Evolutionary conservation across 768 basidiomycete species (phyloP).

Genomic region (Rhizopogon vesiculosus): DNA sequence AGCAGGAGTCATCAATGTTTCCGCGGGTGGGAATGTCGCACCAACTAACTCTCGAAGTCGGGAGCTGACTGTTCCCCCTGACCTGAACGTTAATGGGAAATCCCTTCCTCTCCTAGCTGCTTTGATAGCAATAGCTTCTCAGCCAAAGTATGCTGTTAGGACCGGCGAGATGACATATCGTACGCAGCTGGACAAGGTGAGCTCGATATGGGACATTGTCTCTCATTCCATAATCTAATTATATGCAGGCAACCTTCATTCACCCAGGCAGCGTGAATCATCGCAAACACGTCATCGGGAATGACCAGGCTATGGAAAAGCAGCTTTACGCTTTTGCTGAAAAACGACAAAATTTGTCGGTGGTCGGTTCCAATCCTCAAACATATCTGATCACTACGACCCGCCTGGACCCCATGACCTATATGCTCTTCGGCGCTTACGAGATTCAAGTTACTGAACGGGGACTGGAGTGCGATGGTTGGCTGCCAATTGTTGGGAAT

Average conservation of each 20-base stretch:
- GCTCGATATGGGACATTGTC: background rate
- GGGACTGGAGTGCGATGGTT: slow-evolving; percentile 84
- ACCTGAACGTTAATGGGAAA: slow-evolving; percentile 68
- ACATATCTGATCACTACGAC: slow-evolving; percentile 79
- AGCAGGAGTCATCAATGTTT: slow-evolving; percentile 78
- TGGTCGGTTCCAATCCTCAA: slow-evolving; percentile 41
- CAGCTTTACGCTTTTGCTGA: slow-evolving; percentile 81
- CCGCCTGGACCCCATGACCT: slow-evolving; percentile 82
- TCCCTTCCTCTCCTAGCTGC: slow-evolving; percentile 76
- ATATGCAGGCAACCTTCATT: slow-evolving; percentile 61
- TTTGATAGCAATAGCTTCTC: slow-evolving; percentile 78
- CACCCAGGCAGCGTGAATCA: slow-evolving; percentile 87
- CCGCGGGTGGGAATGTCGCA: slow-evolving; percentile 55
- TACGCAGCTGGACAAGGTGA: slow-evolving; percentile 83
- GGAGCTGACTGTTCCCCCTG: slow-evolving; percentile 48
- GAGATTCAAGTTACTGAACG: slow-evolving; percentile 62
- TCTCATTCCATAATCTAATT: slow-evolving; percentile 5
- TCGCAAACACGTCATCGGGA: slow-evolving; percentile 40
- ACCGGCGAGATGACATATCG: slow-evolving; percentile 62
- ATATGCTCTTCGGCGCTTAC: slow-evolving; percentile 88
- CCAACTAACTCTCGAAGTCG: slow-evolving; percentile 24
- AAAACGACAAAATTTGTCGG: slow-evolving; percentile 73
- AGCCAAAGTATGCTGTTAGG: slow-evolving; percentile 87
- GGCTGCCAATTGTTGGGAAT: slow-evolving; percentile 81
- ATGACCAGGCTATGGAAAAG: slow-evolving; percentile 40